Percentiles rank a stretch among this genome's conserved stretches.
These are phyloP conservation scores for Extremus antarcticus DNA, from an alignment of 495 filamentous ascomycete species.

Conservation along the genomic window DNA sequence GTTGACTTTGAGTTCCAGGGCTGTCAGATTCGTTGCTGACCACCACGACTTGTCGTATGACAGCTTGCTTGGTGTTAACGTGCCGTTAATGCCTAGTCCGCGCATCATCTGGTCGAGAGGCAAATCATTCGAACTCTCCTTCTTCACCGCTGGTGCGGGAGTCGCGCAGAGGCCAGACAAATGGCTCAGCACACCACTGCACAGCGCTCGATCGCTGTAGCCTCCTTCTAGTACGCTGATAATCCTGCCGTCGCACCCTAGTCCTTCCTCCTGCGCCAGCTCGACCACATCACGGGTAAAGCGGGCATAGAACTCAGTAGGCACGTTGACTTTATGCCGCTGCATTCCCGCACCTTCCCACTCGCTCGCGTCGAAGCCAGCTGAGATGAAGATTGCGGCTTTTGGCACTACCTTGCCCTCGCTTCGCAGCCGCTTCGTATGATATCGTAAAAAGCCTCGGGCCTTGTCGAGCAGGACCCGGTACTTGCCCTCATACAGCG, in stretches of 20 bases:
- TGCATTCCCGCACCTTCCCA: conserved; percentile 91
- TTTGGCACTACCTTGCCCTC: conserved; percentile 49
- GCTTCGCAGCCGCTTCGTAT: conserved; percentile 50
- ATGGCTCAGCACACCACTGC: conserved; percentile 80
- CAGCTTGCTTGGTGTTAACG: background rate
- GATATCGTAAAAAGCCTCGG: conserved; percentile 56
- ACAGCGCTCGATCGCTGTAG: conserved; percentile 83
- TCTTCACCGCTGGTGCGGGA: conserved; percentile 18
- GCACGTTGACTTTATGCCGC: conserved; percentile 84
- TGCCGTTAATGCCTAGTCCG: conserved; percentile 4
- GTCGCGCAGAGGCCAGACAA: conserved; percentile 57
- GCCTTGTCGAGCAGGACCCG: conserved; percentile 65
- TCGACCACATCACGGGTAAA: conserved; percentile 75
- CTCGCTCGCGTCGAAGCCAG: conserved; percentile 93
- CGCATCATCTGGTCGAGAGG: conserved; percentile 8
- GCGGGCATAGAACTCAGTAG: conserved; percentile 89
- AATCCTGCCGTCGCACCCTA: conserved; percentile 67
- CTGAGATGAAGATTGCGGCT: conserved; percentile 85
- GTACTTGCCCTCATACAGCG: conserved; percentile 69
- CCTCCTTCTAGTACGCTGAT: conserved; percentile 93
- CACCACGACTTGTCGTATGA: conserved; percentile 66
- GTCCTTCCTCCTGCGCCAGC: conserved; percentile 69
- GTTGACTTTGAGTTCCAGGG: conserved; percentile 48
- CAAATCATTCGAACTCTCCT: conserved; percentile 21
- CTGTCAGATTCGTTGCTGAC: conserved; percentile 53